Percentiles rank a stretch among this genome's conserved stretches.
These are phyloP conservation scores for Oryza rufipogon DNA, from an alignment of 176 grass and related monocot species.

Conservation along the genomic window DNA sequence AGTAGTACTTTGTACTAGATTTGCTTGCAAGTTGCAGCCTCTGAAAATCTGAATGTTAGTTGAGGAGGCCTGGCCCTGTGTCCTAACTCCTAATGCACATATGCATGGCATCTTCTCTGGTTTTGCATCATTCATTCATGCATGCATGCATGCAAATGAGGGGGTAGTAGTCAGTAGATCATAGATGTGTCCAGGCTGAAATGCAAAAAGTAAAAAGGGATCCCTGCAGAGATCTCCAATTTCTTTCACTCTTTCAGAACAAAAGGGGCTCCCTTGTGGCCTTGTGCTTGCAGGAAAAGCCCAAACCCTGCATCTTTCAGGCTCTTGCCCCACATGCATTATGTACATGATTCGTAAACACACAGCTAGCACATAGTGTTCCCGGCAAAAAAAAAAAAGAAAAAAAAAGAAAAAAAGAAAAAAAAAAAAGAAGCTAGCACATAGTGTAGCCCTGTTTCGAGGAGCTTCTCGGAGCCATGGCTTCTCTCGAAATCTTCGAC, in stretches of 20 bases:
- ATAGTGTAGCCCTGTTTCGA: not conserved
- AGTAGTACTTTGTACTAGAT: not conserved
- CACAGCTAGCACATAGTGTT: not conserved
- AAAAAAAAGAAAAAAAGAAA: no score
- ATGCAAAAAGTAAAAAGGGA: slow-evolving; percentile 43
- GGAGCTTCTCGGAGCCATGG: no score
- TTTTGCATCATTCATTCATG: slow-evolving; percentile 39
- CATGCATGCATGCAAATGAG: slow-evolving; percentile 10
- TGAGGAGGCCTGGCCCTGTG: slow-evolving; percentile 31
- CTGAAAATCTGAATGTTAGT: slow-evolving; percentile 39
- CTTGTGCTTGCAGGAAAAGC: slow-evolving; percentile 28
- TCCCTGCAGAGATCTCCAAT: slow-evolving; percentile 57
- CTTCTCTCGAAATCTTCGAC: no score
- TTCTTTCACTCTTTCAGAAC: slow-evolving; percentile 1
- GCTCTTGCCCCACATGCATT: slow-evolving; percentile 1
- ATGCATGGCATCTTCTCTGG: slow-evolving; percentile 43
- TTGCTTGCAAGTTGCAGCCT: slow-evolving; percentile 34
- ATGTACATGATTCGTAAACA: slow-evolving; percentile 4
- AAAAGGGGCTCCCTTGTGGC: slow-evolving; percentile 8
- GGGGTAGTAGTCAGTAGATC: not conserved
- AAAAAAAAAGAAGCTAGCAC: not conserved
- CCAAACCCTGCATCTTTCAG: not conserved
- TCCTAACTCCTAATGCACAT: not conserved
- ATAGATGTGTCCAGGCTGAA: slow-evolving; percentile 1
- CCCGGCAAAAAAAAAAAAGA: no score